phyloP scores from a whole-genome alignment of 345 rosid genomes.

The Lepidium aucheri region DNA sequence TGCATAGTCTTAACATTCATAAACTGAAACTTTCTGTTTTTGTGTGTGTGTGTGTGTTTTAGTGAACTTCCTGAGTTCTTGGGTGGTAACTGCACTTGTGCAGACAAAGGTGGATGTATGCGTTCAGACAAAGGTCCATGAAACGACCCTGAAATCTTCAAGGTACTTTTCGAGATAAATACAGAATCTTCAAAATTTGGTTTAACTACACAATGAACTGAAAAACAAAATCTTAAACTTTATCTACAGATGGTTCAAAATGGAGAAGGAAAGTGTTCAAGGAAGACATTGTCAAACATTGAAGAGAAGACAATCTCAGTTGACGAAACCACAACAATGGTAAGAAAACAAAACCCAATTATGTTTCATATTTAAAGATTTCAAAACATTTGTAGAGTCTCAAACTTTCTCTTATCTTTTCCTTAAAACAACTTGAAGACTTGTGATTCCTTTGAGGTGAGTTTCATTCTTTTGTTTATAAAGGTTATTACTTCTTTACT shows the following conservation, averaged over 20 bases:
- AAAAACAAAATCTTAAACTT: background rate
- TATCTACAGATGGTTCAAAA: slow-evolving; percentile 59
- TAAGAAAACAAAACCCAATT: slow-evolving; percentile 7
- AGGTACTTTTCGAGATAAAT: slow-evolving; percentile 36
- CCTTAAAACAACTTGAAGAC: slow-evolving; percentile 1
- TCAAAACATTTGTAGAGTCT: background rate
- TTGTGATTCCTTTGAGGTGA: slow-evolving; percentile 15
- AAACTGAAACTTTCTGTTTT: background rate
- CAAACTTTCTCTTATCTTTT: background rate
- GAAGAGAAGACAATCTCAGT: slow-evolving; percentile 53
- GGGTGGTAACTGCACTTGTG: slow-evolving; percentile 86
- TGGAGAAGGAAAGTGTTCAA: slow-evolving; percentile 54
- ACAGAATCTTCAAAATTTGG: background rate
- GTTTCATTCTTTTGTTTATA: background rate
- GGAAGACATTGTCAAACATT: slow-evolving; percentile 36
- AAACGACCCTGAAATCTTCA: slow-evolving; percentile 66
- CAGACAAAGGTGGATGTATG: slow-evolving; percentile 86
- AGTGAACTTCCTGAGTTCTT: slow-evolving; percentile 88
- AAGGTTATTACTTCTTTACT: background rate
- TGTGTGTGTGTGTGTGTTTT: background rate
- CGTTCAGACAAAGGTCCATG: slow-evolving; percentile 96
- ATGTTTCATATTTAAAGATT: background rate
- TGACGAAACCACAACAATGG: slow-evolving; percentile 31
- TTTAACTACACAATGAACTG: background rate
- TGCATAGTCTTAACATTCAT: background rate